phyloP scores from a whole-genome alignment of 345 rosid genomes.

The Hypericum androsaemum region DNA sequence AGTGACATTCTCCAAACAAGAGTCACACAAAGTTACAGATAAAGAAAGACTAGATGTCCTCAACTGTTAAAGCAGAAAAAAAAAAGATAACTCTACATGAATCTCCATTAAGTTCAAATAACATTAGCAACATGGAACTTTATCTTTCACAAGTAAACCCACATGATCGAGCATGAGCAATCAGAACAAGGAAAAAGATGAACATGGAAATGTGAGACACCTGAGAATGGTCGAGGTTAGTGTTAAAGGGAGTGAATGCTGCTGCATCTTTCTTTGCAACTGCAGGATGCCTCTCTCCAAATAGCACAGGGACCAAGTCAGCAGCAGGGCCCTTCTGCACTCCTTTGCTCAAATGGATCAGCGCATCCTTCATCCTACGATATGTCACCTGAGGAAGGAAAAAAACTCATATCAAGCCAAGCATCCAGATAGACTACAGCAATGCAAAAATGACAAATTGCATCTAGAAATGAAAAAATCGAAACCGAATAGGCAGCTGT shows the following conservation, averaged over 20 bases:
- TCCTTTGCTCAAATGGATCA: conserved; percentile 78
- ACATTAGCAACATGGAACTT: too few species aligned
- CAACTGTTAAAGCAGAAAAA: too few species aligned
- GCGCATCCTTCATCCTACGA: conserved; percentile 86
- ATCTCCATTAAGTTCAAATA: too few species aligned
- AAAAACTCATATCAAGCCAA: neutral
- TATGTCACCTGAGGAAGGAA: conserved; percentile 55
- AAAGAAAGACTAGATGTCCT: too few species aligned
- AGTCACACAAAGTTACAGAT: too few species aligned
- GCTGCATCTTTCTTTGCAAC: conserved; percentile 43
- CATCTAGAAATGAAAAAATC: too few species aligned
- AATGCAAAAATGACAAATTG: too few species aligned
- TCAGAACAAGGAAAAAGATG: neutral
- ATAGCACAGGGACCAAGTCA: conserved; percentile 72
- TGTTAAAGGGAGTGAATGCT: conserved; percentile 48
- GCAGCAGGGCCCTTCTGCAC: conserved; percentile 82
- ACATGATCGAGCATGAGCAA: neutral
- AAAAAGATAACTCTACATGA: too few species aligned
- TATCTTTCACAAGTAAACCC: neutral
- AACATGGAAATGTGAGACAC: conserved; percentile 15
- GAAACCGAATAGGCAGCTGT: too few species aligned
- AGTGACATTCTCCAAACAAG: neutral
- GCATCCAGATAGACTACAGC: too few species aligned
- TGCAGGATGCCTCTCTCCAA: conserved; percentile 62
- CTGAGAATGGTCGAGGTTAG: conserved; percentile 85